phyloP scores from a whole-genome alignment of 2,329 filamentous ascomycete species.

The Ascochyta rabiei region DNA sequence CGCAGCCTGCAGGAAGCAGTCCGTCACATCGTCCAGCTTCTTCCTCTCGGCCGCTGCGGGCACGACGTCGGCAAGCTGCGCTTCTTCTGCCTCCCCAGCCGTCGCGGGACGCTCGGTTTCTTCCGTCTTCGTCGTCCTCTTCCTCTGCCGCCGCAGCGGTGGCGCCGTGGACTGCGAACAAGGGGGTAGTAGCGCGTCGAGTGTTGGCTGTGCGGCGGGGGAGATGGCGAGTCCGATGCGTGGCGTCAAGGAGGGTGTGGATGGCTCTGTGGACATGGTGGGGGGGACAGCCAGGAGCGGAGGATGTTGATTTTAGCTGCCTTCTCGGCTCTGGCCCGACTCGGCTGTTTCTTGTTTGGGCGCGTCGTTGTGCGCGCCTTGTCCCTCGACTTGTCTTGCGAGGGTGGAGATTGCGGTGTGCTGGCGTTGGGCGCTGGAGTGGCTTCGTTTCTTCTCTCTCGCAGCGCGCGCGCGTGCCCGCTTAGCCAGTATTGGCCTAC shows the following conservation, averaged over 20 bases:
- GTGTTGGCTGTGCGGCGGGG: constrained; percentile 6
- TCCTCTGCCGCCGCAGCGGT: not conserved
- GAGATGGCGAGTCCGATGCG: constrained; percentile 25
- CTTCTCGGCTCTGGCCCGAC: constrained; percentile 56
- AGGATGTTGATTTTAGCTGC: constrained; percentile 69
- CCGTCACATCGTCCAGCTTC: constrained; percentile 82
- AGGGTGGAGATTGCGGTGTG: constrained; percentile 27
- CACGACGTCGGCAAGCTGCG: not conserved
- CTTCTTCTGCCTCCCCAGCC: too few species aligned
- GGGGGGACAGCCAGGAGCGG: constrained; percentile 38
- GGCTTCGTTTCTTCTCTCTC: constrained; percentile 6
- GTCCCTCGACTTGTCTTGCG: too few species aligned
- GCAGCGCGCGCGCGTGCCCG: constrained; percentile 14
- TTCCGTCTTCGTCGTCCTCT: not conserved
- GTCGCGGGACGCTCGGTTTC: too few species aligned
- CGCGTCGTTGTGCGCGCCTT: too few species aligned
- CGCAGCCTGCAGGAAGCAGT: constrained; percentile 77
- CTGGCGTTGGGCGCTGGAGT: constrained; percentile 12
- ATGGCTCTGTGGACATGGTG: constrained; percentile 9
- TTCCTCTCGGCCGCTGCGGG: constrained; percentile 19
- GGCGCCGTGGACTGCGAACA: not conserved
- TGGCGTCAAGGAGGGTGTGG: constrained; percentile 13
- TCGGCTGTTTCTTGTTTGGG: constrained; percentile 46
- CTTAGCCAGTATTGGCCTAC: constrained; percentile 47
- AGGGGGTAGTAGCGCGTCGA: constrained; percentile 15